phyloP scores from a whole-genome alignment of 2,329 filamentous ascomycete species.

The Mycosphaerella sp. region DNA sequence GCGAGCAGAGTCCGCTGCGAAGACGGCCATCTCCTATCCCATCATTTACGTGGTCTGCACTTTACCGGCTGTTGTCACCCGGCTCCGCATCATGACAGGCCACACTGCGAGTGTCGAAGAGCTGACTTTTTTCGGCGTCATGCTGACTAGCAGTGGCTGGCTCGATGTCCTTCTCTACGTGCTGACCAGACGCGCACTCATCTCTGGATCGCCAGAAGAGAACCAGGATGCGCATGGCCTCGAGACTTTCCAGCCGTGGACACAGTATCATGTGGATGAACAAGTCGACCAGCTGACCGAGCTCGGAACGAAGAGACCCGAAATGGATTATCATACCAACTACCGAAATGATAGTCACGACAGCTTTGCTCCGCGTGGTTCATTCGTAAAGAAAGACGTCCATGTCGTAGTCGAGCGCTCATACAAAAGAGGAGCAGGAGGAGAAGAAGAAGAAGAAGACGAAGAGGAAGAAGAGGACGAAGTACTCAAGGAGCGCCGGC shows the following conservation, averaged over 20 bases:
- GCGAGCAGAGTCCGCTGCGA: conserved; percentile 45
- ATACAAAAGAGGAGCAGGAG: no score
- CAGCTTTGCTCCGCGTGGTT: no score
- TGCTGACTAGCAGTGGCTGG: conserved; percentile 53
- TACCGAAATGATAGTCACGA: no score
- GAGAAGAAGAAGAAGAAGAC: no score
- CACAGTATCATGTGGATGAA: background rate
- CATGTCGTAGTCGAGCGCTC: no score
- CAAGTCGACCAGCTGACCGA: background rate
- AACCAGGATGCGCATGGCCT: conserved; percentile 12
- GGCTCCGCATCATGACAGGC: conserved; percentile 54
- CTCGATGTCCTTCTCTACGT: conserved; percentile 54
- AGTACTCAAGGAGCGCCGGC: no score
- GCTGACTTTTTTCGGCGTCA: conserved; percentile 47
- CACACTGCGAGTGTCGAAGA: conserved; percentile 32
- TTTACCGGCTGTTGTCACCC: conserved; percentile 56
- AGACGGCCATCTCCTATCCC: conserved; percentile 54
- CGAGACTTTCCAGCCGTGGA: conserved; percentile 15
- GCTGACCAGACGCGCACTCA: conserved; percentile 40
- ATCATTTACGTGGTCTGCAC: conserved; percentile 63
- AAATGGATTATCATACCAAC: no score
- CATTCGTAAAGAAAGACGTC: no score
- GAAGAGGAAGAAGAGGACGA: no score
- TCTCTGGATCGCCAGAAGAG: conserved; percentile 13
- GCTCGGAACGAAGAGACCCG: background rate